Evolutionary conservation across 2,329 filamentous ascomycete genomes (phyloP), one percentile per base, ranked within the genome.

Genomic region (Neospermospora avenae): DNA sequence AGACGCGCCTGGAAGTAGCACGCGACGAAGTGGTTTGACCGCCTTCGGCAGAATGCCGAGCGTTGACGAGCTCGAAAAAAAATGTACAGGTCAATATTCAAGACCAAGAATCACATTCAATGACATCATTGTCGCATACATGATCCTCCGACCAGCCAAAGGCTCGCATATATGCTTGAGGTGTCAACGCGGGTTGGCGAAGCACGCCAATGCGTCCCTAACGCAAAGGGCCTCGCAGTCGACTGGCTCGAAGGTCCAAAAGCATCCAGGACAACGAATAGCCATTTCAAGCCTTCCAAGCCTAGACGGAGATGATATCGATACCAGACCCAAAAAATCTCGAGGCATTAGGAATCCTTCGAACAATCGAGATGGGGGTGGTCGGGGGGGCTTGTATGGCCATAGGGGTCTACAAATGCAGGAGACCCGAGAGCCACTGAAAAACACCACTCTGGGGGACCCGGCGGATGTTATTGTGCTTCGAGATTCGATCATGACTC

Each of bases 141-240:
- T 73, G 71, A 71, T 73, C 65, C 57, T 63, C 53, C 66, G 67
- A 56, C 62, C 63, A 49, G 53, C 55, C 20, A 59, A 61, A 31
- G 58, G 63, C 31, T 59, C 66, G 59, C 67, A 71, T 57, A 65
- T 73, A 66, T 74, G 71, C 67, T 65, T 73, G 49, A 66, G 69
- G 65, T 74, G 72, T 58, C 69, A 69, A 59, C 54, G 64, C 45
- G 61, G 59, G 55, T 66, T 72, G 55, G 64, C 64, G 24, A 63
- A 62, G 58, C 65, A 57, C 22, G 44, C 46, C 6, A 48, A 45
- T 39, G 53, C n/a, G 24, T 20, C 55, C 28, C 20, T 44, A 35
- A 25, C 45, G 18, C 65, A 58, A 55, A 34, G 22, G 37, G 61
- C 63, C 37, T 62, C 58, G 35, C 63, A 59, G 28, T 69, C 64